Evolutionary conservation across 495 filamentous ascomycete species (phyloP).

Genomic region (Trichoderma virens): DNA sequence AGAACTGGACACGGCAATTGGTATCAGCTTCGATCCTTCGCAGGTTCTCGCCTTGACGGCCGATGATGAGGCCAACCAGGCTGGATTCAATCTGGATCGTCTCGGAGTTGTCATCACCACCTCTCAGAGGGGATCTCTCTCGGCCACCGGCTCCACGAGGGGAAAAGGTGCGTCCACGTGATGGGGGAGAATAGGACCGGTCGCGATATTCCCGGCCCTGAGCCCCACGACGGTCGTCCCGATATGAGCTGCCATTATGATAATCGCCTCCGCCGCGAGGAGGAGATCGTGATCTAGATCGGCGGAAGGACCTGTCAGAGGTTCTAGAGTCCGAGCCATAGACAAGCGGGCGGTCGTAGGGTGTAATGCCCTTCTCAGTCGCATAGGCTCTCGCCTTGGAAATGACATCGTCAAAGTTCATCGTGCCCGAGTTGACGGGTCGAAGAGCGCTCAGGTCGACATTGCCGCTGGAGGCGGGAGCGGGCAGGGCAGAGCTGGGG

Average conservation of each 20-base stretch:
- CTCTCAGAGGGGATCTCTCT: slow-evolving; percentile 47
- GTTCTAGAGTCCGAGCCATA: slow-evolving; percentile 35
- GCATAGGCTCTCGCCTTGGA: slow-evolving; percentile 65
- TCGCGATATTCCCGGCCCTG: slow-evolving; percentile 53
- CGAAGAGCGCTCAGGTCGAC: slow-evolving; percentile 69
- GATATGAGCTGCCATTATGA: slow-evolving; percentile 67
- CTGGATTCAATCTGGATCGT: slow-evolving; percentile 68
- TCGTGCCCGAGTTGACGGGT: slow-evolving; percentile 62
- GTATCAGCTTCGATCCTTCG: slow-evolving; percentile 69
- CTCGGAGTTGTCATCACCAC: slow-evolving; percentile 56
- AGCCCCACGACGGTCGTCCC: slow-evolving; percentile 58
- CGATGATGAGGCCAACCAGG: slow-evolving; percentile 77
- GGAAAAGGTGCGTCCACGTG: slow-evolving; percentile 43
- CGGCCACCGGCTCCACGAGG: slow-evolving; percentile 36
- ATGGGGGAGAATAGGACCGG: slow-evolving; percentile 53
- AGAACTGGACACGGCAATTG: slow-evolving; percentile 70
- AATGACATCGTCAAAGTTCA: slow-evolving; percentile 65
- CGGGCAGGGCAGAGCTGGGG: slow-evolving; percentile 48
- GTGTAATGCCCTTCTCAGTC: slow-evolving; percentile 56
- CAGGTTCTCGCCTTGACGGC: slow-evolving; percentile 73
- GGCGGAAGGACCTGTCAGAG: slow-evolving; percentile 42
- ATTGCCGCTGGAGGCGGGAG: slow-evolving; percentile 58
- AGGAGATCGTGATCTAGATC: slow-evolving; percentile 62
- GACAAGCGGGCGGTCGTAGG: slow-evolving; percentile 38
- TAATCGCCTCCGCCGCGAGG: slow-evolving; percentile 49